phyloP scores from a whole-genome alignment of 2,329 filamentous ascomycete species.

The Neofusicoccum umdonicola region DNA sequence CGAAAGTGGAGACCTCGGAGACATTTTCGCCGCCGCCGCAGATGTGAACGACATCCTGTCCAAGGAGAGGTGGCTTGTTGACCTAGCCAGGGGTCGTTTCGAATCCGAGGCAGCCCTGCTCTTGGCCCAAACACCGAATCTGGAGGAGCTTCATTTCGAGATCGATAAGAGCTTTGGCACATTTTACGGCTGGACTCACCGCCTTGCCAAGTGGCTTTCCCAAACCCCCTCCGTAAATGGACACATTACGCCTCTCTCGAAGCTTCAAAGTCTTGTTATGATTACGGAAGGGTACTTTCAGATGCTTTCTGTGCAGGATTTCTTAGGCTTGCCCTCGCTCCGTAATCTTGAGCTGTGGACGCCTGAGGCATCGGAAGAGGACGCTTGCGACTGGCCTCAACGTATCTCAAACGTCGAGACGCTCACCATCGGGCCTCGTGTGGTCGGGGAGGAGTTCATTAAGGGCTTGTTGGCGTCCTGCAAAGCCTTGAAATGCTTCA shows the following conservation, averaged over 20 bases:
- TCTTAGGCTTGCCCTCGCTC: background rate
- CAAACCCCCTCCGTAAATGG: background rate
- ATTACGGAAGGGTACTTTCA: slow-evolving; percentile 1
- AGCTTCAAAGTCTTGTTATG: background rate
- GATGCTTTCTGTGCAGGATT: slow-evolving; percentile 2
- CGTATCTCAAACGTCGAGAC: background rate
- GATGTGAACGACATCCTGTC: slow-evolving; percentile 1
- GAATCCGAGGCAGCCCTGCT: background rate
- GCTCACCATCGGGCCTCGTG: background rate
- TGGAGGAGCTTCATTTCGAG: background rate
- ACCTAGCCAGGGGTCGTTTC: background rate
- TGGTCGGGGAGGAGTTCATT: background rate
- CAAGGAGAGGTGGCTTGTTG: slow-evolving; percentile 2
- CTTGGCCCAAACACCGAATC: background rate
- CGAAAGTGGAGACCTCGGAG: background rate
- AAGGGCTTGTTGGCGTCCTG: background rate
- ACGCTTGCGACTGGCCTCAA: background rate
- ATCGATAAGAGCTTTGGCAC: slow-evolving; percentile 1
- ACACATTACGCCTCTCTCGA: background rate
- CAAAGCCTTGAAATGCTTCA: background rate
- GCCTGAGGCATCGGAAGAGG: background rate
- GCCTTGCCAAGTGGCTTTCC: background rate
- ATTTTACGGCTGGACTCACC: slow-evolving; percentile 4
- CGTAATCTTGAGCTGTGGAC: slow-evolving; percentile 5
- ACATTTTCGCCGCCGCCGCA: background rate